phyloP scores from a whole-genome alignment of 2,329 filamentous ascomycete genomes.

The Trichoderma sp. region DNA sequence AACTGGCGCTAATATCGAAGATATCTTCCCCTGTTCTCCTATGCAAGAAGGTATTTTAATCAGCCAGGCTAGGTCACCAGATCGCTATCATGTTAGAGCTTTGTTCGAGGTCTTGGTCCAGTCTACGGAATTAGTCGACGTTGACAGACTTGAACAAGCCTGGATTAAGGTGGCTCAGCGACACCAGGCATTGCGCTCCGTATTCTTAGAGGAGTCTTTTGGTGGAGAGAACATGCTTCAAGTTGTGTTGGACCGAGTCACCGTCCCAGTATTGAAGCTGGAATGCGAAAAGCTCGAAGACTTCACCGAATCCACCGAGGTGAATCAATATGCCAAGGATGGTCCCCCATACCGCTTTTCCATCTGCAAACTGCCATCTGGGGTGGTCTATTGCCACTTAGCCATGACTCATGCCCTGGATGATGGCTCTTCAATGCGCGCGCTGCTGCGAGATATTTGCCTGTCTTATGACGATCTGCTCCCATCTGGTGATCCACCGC shows the following conservation, averaged over 20 bases:
- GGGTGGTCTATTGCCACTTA: neutral
- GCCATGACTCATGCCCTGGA: neutral
- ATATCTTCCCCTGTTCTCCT: neutral
- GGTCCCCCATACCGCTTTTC: neutral
- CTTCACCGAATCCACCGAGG: neutral
- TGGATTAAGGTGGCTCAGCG: neutral
- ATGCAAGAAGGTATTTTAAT: neutral
- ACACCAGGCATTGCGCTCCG: neutral
- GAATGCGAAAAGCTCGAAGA: neutral
- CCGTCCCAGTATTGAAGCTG: neutral
- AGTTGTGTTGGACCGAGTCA: neutral
- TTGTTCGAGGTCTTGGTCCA: neutral
- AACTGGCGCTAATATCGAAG: neutral
- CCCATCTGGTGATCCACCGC: neutral
- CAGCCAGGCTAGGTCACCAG: neutral
- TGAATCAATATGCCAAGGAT: neutral
- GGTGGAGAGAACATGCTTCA: neutral
- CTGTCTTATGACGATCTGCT: neutral
- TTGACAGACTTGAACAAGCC: neutral
- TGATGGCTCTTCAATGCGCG: neutral
- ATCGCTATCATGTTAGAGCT: neutral
- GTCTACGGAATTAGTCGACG: neutral
- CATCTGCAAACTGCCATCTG: neutral
- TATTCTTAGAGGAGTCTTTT: neutral
- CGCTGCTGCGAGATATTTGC: neutral